Evolutionary conservation across 78 protist species (phyloP).

Genomic region (Dictyostelium intermedium): DNA sequence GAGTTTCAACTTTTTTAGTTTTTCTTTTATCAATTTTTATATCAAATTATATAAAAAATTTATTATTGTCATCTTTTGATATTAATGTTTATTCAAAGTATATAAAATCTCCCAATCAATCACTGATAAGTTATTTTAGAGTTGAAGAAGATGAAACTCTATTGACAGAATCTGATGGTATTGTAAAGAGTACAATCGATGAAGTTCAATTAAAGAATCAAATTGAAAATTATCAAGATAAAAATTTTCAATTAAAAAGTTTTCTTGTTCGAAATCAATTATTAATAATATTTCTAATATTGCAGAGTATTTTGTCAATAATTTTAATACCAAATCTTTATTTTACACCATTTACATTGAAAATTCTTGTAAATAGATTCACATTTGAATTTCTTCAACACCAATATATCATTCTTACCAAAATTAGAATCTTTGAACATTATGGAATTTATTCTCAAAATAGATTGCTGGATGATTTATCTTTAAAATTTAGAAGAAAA

Average conservation of each 20-base stretch:
- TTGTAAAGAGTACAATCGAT: not conserved
- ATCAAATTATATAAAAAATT: not conserved
- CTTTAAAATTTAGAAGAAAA: not conserved
- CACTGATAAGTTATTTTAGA: not conserved
- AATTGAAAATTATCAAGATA: not conserved
- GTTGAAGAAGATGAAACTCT: not conserved
- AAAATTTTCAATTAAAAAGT: not conserved
- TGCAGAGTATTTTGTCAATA: not conserved
- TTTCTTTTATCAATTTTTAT: not conserved
- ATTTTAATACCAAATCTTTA: conserved; percentile 19
- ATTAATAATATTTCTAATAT: not conserved
- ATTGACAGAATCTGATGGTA: not conserved
- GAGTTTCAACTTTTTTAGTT: not conserved
- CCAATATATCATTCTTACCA: not conserved
- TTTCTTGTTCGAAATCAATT: not conserved
- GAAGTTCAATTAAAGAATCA: not conserved
- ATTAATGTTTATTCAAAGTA: not conserved
- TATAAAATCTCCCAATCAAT: not conserved
- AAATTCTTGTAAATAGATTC: not conserved
- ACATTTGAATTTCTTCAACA: not conserved
- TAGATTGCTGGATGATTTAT: not conserved
- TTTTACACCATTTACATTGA: not conserved
- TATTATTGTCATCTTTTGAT: not conserved
- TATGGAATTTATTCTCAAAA: not conserved
- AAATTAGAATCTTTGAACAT: not conserved